A percentile compares a stretch with the other conserved stretches of the same genome.
These are phyloP conservation scores for Macrolepiota dolichaula DNA, from an alignment of 768 basidiomycete species.

Conservation along the genomic window DNA sequence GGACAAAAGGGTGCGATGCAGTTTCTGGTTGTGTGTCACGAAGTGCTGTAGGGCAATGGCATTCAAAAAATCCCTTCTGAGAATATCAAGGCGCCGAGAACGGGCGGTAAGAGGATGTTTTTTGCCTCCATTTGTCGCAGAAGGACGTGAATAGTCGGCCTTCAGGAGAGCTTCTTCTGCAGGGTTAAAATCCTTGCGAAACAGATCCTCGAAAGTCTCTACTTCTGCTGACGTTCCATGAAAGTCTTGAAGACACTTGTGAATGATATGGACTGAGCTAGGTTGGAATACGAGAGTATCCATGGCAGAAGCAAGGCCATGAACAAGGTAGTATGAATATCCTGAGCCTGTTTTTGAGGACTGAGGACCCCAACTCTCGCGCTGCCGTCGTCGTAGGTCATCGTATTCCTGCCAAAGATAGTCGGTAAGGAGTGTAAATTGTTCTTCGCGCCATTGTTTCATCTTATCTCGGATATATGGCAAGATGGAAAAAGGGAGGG, in stretches of 20 bases:
- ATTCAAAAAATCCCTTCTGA: constrained; percentile 3
- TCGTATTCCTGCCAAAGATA: constrained; percentile 5
- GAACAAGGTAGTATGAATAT: constrained; percentile 2
- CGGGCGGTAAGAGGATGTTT: background rate
- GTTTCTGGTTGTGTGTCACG: background rate
- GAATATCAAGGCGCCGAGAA: background rate
- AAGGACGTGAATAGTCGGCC: background rate
- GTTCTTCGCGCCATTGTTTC: background rate
- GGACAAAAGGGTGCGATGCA: background rate
- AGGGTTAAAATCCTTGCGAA: background rate
- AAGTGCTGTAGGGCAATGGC: constrained; percentile 3
- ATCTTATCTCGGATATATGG: background rate
- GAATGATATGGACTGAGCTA: background rate
- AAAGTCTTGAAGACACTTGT: background rate
- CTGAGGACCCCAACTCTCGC: constrained; percentile 4
- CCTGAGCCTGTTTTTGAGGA: background rate
- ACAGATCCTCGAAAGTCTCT: background rate
- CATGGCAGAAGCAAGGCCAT: constrained; percentile 2
- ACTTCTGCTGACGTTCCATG: background rate
- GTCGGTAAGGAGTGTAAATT: background rate
- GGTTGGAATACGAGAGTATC: constrained; percentile 1
- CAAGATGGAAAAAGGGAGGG: background rate
- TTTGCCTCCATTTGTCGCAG: no score
- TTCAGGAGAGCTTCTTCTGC: background rate
- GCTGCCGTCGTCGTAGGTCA: constrained; percentile 3